phyloP scores from a whole-genome alignment of 495 filamentous ascomycete species.

The Penicillium coffeae region DNA sequence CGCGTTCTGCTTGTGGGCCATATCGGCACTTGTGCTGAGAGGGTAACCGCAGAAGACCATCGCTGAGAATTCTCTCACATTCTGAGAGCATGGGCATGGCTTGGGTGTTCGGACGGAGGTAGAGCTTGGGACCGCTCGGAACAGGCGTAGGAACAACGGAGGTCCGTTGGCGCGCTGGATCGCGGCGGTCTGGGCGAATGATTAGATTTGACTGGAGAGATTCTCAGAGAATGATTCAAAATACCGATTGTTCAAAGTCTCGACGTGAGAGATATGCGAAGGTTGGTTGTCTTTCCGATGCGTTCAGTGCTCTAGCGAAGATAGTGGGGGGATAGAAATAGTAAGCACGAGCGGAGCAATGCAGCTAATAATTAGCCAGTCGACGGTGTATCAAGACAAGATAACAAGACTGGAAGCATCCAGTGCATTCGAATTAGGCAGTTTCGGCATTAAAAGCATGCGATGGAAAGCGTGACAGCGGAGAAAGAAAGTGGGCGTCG shows the following conservation, averaged over 20 bases:
- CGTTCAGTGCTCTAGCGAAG: not conserved
- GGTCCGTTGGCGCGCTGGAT: conserved; percentile 20
- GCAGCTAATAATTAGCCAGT: not conserved
- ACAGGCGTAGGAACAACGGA: conserved; percentile 2
- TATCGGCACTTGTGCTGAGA: conserved; percentile 66
- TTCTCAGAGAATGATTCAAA: not conserved
- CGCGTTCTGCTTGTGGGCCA: conserved; percentile 59
- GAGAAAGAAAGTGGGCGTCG: conserved; percentile 9
- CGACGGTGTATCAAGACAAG: not conserved
- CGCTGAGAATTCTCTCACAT: conserved; percentile 76
- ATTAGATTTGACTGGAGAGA: not conserved
- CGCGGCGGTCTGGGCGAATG: not conserved
- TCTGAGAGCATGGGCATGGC: conserved; percentile 55
- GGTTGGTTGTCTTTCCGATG: not conserved
- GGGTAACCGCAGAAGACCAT: conserved; percentile 68
- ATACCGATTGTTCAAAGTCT: not conserved
- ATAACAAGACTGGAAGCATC: not conserved
- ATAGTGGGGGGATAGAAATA: not conserved
- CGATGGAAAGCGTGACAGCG: not conserved
- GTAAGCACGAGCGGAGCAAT: not conserved
- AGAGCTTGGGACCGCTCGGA: conserved; percentile 9
- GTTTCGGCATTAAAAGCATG: not conserved
- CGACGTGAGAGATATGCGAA: not conserved
- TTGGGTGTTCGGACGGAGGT: conserved; percentile 8
- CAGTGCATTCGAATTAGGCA: not conserved